phyloP scores from a whole-genome alignment of 371 early-diverging fungal species.

The Rhizomucor miehei region DNA sequence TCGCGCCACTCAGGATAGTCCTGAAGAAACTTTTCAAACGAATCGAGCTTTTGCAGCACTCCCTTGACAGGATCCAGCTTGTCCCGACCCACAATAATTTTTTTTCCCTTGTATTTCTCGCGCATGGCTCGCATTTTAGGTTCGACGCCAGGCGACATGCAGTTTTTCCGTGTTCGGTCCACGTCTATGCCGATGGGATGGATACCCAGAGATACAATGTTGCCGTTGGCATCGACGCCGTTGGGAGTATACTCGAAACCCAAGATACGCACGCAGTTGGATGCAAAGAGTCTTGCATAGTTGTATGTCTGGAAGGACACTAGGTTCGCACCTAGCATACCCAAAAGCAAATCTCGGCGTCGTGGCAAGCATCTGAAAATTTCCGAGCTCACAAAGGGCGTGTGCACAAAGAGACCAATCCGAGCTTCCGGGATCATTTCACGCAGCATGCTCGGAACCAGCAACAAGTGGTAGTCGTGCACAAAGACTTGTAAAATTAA shows the following conservation, averaged over 20 bases:
- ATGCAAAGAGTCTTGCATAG: slow-evolving; percentile 96
- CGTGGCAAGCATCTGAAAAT: slow-evolving; percentile 83
- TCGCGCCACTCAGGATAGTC: slow-evolving; percentile 90
- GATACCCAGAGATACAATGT: slow-evolving; percentile 77
- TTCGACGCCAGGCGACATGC: slow-evolving; percentile 50
- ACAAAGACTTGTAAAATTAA: slow-evolving; percentile 84
- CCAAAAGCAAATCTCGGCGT: slow-evolving; percentile 87
- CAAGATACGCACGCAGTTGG: slow-evolving; percentile 88
- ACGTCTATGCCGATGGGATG: slow-evolving; percentile 98
- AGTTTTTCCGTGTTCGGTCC: slow-evolving; percentile 43
- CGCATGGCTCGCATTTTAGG: slow-evolving; percentile 77
- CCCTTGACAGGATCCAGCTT: slow-evolving; percentile 99
- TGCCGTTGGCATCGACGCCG: slow-evolving; percentile 78
- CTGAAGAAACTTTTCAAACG: slow-evolving; percentile 90
- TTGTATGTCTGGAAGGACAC: slow-evolving; percentile 97
- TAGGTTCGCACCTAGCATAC: slow-evolving; percentile 88
- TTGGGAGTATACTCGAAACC: slow-evolving; percentile 85
- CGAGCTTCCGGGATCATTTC: slow-evolving; percentile 72
- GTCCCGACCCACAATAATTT: slow-evolving; percentile 97
- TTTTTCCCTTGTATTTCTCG: slow-evolving; percentile 87
- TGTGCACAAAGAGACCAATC: slow-evolving; percentile 99
- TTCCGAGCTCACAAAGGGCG: slow-evolving; percentile 96
- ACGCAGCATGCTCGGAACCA: slow-evolving; percentile 86
- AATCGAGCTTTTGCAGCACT: slow-evolving; percentile 94
- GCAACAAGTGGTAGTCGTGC: slow-evolving; percentile 99